These are phyloP conservation scores for Penicillium sp. DNA, from an alignment of 2,329 filamentous ascomycete genomes.

Conservation along the genomic window DNA sequence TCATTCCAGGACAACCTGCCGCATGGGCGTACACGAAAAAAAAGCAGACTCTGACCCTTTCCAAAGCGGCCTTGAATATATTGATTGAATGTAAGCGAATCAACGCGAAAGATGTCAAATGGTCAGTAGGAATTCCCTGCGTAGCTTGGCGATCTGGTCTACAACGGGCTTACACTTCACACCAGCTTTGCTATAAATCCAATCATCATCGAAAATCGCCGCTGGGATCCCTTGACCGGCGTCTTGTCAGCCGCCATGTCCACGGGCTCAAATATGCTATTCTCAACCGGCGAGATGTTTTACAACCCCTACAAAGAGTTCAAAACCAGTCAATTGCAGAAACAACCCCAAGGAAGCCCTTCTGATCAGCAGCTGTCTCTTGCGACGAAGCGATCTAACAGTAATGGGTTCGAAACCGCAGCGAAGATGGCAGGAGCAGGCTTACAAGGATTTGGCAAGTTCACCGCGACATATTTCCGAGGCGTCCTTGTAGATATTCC, in stretches of 20 bases:
- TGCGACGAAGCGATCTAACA: neutral
- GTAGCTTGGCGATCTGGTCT: too few relatives aligned
- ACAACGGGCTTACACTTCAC: neutral
- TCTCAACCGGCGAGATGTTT: conserved; percentile 23
- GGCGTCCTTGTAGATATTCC: conserved; percentile 31
- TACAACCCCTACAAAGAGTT: conserved; percentile 25
- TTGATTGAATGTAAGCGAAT: conserved; percentile 20
- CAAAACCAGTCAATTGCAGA: conserved; percentile 4
- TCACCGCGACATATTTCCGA: conserved; percentile 19
- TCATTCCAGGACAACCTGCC: conserved; percentile 24
- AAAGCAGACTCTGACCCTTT: conserved; percentile 14
- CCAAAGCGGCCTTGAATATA: conserved; percentile 21
- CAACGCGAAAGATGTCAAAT: conserved; percentile 16
- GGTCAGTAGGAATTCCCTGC: conserved; percentile 9
- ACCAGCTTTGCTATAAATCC: conserved; percentile 24
- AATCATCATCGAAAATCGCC: conserved; percentile 29
- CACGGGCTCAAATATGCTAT: conserved; percentile 23
- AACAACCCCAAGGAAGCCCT: neutral
- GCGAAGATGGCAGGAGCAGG: conserved; percentile 10
- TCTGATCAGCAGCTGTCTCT: neutral
- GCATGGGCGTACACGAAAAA: conserved; percentile 14
- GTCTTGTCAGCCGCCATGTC: conserved; percentile 22
- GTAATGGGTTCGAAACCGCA: conserved; percentile 6
- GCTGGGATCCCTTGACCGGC: conserved; percentile 31
- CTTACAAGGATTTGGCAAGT: conserved; percentile 13